phyloP scores from a whole-genome alignment of 1,284 basidiomycete genomes.

The Cutaneotrichosporon sp. region DNA sequence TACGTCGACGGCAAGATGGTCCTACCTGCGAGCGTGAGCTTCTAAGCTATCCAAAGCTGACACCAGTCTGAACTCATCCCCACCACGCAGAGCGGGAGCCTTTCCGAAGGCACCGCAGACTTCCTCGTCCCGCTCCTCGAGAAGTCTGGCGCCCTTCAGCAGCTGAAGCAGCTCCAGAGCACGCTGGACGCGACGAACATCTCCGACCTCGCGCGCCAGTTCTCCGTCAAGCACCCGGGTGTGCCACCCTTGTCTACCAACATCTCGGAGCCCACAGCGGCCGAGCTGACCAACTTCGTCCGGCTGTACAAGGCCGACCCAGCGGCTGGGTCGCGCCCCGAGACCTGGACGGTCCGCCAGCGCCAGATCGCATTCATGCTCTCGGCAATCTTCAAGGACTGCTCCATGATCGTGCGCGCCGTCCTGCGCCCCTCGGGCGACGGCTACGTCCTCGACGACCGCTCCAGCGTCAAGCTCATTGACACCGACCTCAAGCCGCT shows the following conservation, averaged over 20 bases:
- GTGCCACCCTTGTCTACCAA: slow-evolving; percentile 24
- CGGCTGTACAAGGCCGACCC: slow-evolving; percentile 53
- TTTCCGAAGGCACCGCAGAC: slow-evolving; percentile 13
- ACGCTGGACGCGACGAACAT: slow-evolving; percentile 75
- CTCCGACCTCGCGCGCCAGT: slow-evolving; percentile 31
- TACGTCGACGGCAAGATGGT: slow-evolving; percentile 64
- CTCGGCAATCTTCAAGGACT: slow-evolving; percentile 94
- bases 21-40: slow-evolving; percentile 59
- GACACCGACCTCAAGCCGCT: slow-evolving; percentile 81
- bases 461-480: slow-evolving; percentile 60
- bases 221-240: slow-evolving; percentile 21
- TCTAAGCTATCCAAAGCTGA: slow-evolving; percentile 13
- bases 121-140: slow-evolving; percentile 56
- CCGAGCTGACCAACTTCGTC: slow-evolving; percentile 60
- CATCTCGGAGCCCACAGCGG: slow-evolving; percentile 53
- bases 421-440: slow-evolving; percentile 14
- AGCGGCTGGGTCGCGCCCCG: neutral
- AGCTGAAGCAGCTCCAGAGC: slow-evolving; percentile 64
- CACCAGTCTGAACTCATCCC: slow-evolving; percentile 18
- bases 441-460: slow-evolving; percentile 16
- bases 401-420: slow-evolving; percentile 69
- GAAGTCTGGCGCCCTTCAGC: slow-evolving; percentile 56
- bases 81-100: neutral
- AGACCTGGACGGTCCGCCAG: slow-evolving; percentile 36
- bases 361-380: slow-evolving; percentile 67